These are phyloP conservation scores for Jamesozyma lodderae DNA, from an alignment of 805 yeast species.

Conservation along the genomic window DNA sequence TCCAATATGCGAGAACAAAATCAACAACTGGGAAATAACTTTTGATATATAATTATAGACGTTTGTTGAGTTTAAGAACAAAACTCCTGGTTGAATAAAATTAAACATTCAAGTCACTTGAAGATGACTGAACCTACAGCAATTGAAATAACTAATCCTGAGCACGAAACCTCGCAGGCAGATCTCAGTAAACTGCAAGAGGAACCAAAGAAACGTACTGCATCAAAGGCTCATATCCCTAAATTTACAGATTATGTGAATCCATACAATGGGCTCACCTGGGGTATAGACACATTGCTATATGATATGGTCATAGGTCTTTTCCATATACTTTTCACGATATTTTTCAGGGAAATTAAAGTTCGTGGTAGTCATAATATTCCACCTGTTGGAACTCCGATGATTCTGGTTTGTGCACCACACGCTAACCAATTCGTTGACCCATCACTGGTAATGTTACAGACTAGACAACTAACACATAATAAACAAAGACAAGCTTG, in stretches of 20 bases:
- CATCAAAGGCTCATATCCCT: slow-evolving; percentile 23
- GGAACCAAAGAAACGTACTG: background rate
- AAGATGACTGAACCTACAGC: background rate
- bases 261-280: slow-evolving; percentile 21
- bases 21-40: too few relatives aligned
- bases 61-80: too few relatives aligned
- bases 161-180: too few relatives aligned
- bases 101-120: too few relatives aligned
- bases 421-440: slow-evolving; percentile 85
- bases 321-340: slow-evolving; percentile 27
- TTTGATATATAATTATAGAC: too few relatives aligned
- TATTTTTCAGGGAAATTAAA: slow-evolving; percentile 64
- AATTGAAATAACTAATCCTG: background rate
- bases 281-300: slow-evolving; percentile 19
- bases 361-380: slow-evolving; percentile 47
- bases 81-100: too few relatives aligned
- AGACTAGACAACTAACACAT: slow-evolving; percentile 43
- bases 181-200: too few relatives aligned
- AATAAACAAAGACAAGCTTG: slow-evolving; percentile 54
- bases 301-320: slow-evolving; percentile 26
- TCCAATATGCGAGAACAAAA: too few relatives aligned
- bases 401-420: slow-evolving; percentile 75
- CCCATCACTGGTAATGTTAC: slow-evolving; percentile 69
- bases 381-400: slow-evolving; percentile 35
- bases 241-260: slow-evolving; percentile 15